phyloP scores from a whole-genome alignment of 331 rosid genomes.

The Quercus tomentella region DNA sequence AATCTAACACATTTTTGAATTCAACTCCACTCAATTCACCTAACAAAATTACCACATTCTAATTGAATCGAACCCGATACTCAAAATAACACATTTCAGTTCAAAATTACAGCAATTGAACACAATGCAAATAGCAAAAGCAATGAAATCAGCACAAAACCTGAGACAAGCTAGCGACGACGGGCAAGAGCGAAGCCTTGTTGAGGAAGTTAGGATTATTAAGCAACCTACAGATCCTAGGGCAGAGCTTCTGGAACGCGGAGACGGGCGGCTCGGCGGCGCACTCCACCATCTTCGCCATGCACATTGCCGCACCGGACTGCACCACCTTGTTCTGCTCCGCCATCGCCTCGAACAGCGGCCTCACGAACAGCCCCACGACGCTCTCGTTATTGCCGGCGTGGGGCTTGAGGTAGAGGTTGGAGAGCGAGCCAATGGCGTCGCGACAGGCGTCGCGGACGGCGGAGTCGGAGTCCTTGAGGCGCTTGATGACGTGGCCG shows the following conservation, averaged over 20 bases:
- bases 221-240: constrained; percentile 87
- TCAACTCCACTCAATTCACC: no score
- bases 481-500: constrained; percentile 57
- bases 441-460: constrained; percentile 86
- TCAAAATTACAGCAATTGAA: no score
- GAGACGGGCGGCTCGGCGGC: constrained; percentile 50
- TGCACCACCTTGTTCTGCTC: constrained; percentile 88
- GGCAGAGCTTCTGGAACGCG: constrained; percentile 86
- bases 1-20: neutral
- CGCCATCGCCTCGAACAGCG: constrained; percentile 89
- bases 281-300: constrained; percentile 88
- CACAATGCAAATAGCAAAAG: neutral
- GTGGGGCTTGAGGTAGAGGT: constrained; percentile 45
- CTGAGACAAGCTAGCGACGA: constrained; percentile 82
- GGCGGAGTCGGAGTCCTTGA: constrained; percentile 79
- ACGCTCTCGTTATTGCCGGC: constrained; percentile 24
- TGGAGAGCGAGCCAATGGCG: constrained; percentile 60
- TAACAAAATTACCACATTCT: no score
- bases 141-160: constrained; percentile 22
- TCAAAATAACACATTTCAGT: no score
- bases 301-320: constrained; percentile 82
- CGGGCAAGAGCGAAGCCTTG: constrained; percentile 73
- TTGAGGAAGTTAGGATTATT: constrained; percentile 78
- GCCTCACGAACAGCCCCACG: constrained; percentile 83
- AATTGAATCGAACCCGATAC: no score